Evolutionary conservation across 2,329 filamentous ascomycete genomes (phyloP).

Genomic region (Pseudodiploospora longispora): DNA sequence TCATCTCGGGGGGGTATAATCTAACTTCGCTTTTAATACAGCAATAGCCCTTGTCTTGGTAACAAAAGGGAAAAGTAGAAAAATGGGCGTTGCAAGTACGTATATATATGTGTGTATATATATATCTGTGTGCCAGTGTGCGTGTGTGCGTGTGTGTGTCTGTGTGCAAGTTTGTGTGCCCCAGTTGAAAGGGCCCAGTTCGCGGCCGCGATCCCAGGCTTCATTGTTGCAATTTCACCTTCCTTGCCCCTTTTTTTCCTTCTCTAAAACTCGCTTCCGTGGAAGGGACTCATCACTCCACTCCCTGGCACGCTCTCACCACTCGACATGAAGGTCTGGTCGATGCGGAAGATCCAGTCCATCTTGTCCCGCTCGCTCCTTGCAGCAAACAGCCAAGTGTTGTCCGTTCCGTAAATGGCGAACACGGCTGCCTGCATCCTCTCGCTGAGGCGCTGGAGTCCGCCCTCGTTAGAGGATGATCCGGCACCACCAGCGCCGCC

Average conservation of each 20-base stretch:
- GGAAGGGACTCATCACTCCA: constrained; percentile 27
- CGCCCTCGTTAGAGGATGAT: constrained; percentile 11
- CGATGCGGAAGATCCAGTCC: constrained; percentile 94
- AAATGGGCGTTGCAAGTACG: not conserved
- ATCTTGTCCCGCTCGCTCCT: constrained; percentile 86
- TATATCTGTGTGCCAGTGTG: too few species aligned
- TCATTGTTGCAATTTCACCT: not conserved
- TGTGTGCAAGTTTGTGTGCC: too few species aligned
- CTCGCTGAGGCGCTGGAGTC: constrained; percentile 47
- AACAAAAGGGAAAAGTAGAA: constrained; percentile 3
- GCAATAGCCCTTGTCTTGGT: not conserved
- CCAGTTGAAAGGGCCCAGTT: not conserved
- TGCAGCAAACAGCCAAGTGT: constrained; percentile 91
- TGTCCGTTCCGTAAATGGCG: constrained; percentile 87
- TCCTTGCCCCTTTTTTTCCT: not conserved
- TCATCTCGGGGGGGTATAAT: constrained; percentile 8
- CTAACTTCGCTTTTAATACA: not conserved
- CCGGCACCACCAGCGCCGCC: constrained; percentile 30
- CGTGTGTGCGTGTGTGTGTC: too few species aligned
- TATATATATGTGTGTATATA: too few species aligned
- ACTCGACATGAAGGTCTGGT: constrained; percentile 61
- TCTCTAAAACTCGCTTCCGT: constrained; percentile 23
- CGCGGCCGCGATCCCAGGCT: too few species aligned
- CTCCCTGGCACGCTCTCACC: constrained; percentile 33
- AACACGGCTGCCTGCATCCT: constrained; percentile 68